Evolutionary conservation across 2,329 filamentous ascomycete species (phyloP), one percentile per base, ranked within the genome.

Genomic region (Daldinia sp.): DNA sequence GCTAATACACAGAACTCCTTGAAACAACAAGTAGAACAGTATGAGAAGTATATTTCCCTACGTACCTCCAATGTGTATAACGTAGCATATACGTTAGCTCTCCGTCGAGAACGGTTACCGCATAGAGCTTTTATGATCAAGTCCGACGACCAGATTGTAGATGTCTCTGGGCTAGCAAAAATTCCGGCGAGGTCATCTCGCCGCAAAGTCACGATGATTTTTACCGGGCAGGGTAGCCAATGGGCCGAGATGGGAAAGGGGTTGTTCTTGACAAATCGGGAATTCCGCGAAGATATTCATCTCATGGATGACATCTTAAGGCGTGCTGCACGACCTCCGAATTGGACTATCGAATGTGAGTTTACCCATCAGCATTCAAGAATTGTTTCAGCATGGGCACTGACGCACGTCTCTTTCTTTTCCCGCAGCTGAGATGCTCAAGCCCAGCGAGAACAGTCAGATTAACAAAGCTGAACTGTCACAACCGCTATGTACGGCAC

Each of bases 401-500:
- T 51, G 15, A 51, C 26, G 10, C n/a, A 12, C n/a, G 13, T 26
- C 26, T 6, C 10, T 28, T 48, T 48, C 44, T 28, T 18, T 2
- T 3, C 2, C 13, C 15, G 3, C 46, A 51, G 46, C 46, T 1
- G 46, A 51, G 13, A 51, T 51, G 46, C 26, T 51, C 13, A 51
- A 51, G 26, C 26, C 46, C 3, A 26, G 46, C 15, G 26, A 51
- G 7, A 51, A 65, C 10, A 74, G 72, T 50, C 44, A 61, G 1
- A 69, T 77, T 9, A 69, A 76, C 56, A 69, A 73, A 15, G 65
- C 72, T 5, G 66, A 69, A 18, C 23, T 78, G 23, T 72, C 74
- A 13, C 79, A 81, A 46, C 77, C 81, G 6, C 28, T 79, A 2
- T 82, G 78, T 63, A 81, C 80, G 9, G 77, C 78, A 5, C 44